Conservation (phyloP, 1,284 basidiomycete genomes). For the Cerioporus squamosus region DNA sequence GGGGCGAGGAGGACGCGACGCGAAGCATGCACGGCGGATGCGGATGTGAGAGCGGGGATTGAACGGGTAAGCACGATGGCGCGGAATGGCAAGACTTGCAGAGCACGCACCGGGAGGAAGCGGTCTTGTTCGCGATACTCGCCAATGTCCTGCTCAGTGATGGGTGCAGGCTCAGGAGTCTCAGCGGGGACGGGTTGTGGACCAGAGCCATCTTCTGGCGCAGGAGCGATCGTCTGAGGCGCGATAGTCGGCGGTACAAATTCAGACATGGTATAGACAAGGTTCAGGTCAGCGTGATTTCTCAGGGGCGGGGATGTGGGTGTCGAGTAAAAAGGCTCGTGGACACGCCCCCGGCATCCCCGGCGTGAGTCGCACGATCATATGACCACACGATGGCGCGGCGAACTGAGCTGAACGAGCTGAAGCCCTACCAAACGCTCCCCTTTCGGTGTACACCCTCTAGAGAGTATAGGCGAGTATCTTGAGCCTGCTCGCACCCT, state of each 20-base stretch:
- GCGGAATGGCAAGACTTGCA: neutral
- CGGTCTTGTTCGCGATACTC: slow-evolving; percentile 93
- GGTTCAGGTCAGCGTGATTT: no score
- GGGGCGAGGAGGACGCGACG: neutral
- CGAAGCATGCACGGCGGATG: neutral
- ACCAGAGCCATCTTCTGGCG: slow-evolving; percentile 50
- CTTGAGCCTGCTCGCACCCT: no score
- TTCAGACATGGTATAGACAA: slow-evolving; percentile 60
- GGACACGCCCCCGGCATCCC: no score
- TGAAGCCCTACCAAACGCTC: no score
- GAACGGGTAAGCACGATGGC: neutral
- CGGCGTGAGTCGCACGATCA: no score
- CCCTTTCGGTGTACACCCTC: no score
- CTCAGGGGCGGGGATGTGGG: no score
- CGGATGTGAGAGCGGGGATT: neutral
- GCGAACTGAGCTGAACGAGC: no score
- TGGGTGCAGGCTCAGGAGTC: slow-evolving; percentile 63
- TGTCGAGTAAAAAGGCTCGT: no score
- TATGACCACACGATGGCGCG: no score
- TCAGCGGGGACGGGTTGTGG: slow-evolving; percentile 46
- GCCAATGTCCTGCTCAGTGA: slow-evolving; percentile 90
- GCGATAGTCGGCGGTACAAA: slow-evolving; percentile 47
- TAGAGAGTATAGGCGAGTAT: no score
- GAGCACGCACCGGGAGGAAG: slow-evolving; percentile 78
- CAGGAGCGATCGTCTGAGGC: slow-evolving; percentile 21